Evolutionary conservation across 1,284 basidiomycete species (phyloP), one percentile per base, ranked within the genome.

Genomic region (Farysia itapuensis): DNA sequence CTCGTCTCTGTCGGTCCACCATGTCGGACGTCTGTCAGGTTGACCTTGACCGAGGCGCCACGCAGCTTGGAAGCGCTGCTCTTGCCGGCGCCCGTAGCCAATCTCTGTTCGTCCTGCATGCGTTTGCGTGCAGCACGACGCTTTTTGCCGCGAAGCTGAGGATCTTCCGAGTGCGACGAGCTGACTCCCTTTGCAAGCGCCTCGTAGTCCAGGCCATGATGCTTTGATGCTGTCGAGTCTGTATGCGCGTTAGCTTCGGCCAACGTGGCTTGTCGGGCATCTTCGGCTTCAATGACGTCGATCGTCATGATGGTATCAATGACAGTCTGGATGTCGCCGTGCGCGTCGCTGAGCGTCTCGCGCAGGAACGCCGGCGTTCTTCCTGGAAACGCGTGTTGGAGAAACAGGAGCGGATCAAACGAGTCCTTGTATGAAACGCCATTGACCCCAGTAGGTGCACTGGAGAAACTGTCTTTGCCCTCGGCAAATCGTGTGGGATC

Each of bases 21-120:
- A 39, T 64, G 58, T 8, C 71, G 56, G 6, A 69, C 53, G 29
- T 72, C 70, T 7, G 67, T 70, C 16, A 74, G 54, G 35, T 64
- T 68, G 31, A 70, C 64, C 3, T 40, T 67, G 12, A 61, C 19
- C 19, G 43, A 53, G 25, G 15, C 12, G 24, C 26, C 26, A 28
- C n/a, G 26, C 11, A 11, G 26, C 9, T 9, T 28, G 26, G 9
- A 11, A n/a, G 9, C n/a, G 26, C 26, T 28, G 11, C 26, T 28
- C n/a, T 9, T 28, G 16, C 18, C 18, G 21, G 15, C 39, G 22
- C 19, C 34, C 39, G 31, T 25, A 4, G 41, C 42, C 9, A 26
- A 25, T 24, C 36, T 19, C 22, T 64, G 42, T 36, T 66, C 54
- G 15, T 56, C 53, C 28, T 51, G 46, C 19, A 60, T 24, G 5